Conservation (phyloP, 371 early-diverging fungal genomes). For the Amoeboaphelidium protococcarum region DNA sequence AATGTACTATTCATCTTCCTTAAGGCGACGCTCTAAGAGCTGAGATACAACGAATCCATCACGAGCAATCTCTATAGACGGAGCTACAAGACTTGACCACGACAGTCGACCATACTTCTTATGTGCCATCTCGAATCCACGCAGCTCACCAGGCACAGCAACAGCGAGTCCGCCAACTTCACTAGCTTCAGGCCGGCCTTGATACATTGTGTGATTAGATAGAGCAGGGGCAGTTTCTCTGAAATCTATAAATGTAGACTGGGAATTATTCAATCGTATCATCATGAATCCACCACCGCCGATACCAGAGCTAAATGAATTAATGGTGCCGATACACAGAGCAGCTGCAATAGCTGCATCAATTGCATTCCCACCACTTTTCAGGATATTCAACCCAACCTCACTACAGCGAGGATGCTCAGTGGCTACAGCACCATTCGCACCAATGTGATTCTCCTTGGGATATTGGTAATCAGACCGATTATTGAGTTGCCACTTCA, state of each 20-base stretch:
- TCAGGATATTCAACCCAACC: constrained; percentile 24
- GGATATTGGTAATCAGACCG: too few relatives aligned
- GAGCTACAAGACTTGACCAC: too few relatives aligned
- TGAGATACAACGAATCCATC: constrained; percentile 1
- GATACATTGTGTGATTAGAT: constrained; percentile 41
- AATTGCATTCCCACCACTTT: constrained; percentile 80
- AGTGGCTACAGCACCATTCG: constrained; percentile 53
- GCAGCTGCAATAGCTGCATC: constrained; percentile 88
- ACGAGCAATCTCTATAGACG: too few relatives aligned
- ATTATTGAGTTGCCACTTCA: too few relatives aligned
- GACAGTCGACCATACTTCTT: constrained; percentile 3
- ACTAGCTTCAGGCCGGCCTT: constrained; percentile 27
- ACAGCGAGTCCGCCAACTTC: constrained; percentile 52
- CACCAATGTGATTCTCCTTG: constrained; percentile 5
- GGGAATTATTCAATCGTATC: constrained; percentile 29
- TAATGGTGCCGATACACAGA: constrained; percentile 76
- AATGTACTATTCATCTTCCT: constrained; percentile 8
- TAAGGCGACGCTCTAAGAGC: too few relatives aligned
- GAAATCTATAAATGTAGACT: constrained; percentile 18
- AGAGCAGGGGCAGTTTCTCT: constrained; percentile 74
- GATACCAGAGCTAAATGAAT: constrained; percentile 85
- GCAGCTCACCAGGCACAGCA: constrained; percentile 76
- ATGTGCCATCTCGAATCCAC: constrained; percentile 63
- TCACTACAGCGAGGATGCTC: constrained; percentile 31
- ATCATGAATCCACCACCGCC: constrained; percentile 96